Percentiles rank a stretch among this genome's conserved stretches.
Conservation (phyloP, 768 basidiomycete genomes). For the Psilocybe cubensis region DNA sequence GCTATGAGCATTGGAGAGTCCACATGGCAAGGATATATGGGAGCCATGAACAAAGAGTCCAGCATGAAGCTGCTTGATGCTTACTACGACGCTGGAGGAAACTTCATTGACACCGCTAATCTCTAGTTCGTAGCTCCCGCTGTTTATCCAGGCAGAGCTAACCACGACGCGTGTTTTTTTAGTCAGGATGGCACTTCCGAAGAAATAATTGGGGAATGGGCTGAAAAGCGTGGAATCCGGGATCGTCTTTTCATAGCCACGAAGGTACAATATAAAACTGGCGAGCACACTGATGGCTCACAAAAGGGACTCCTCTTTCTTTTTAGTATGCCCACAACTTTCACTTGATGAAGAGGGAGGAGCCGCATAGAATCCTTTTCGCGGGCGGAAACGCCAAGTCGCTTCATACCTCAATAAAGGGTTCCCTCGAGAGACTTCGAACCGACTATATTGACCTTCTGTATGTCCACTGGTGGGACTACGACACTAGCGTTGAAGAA, state of each 20-base stretch:
- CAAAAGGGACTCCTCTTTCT: not conserved
- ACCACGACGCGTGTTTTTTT: no score
- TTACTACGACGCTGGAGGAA: conserved; percentile 46
- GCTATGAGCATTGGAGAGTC: conserved; percentile 49
- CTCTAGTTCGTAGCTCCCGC: conserved; percentile 36
- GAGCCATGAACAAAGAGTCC: conserved; percentile 42
- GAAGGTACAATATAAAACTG: conserved; percentile 21
- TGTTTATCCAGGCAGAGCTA: no score
- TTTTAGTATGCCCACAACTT: conserved; percentile 27
- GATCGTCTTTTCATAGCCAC: conserved; percentile 53
- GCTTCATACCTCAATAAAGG: conserved; percentile 43
- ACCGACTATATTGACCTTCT: conserved; percentile 52
- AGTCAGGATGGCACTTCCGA: conserved; percentile 62
- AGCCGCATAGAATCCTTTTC: conserved; percentile 13
- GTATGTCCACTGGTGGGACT: conserved; percentile 59
- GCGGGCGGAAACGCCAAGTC: conserved; percentile 42
- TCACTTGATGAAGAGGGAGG: conserved; percentile 29
- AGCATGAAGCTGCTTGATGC: conserved; percentile 52
- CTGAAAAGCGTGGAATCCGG: conserved; percentile 44
- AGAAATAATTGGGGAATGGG: conserved; percentile 56
- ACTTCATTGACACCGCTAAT: conserved; percentile 55
- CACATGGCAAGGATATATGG: conserved; percentile 34
- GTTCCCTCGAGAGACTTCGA: conserved; percentile 48
- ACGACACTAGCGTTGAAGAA: conserved; percentile 54
- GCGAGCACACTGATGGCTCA: no score